Evolutionary conservation across 495 filamentous ascomycete species (phyloP).

Genomic region (Trichocladium antarcticum): DNA sequence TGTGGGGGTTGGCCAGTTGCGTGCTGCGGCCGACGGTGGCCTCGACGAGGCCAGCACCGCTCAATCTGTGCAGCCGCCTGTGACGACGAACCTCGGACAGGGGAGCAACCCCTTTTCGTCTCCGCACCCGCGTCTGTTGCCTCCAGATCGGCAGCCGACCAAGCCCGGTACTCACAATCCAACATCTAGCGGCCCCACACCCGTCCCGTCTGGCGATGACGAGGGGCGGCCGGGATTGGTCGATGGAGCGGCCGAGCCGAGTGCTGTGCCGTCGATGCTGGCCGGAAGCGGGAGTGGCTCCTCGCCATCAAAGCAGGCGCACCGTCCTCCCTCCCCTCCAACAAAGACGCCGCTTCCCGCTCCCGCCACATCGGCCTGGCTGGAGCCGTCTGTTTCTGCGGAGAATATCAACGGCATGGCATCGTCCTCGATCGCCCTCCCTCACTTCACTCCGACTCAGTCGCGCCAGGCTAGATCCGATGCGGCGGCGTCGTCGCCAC

Average conservation of each 20-base stretch:
- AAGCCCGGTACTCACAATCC: not conserved
- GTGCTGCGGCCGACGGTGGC: not conserved
- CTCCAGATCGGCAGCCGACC: slow-evolving; percentile 30
- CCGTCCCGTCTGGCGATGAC: slow-evolving; percentile 12
- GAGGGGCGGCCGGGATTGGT: not conserved
- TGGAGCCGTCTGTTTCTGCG: slow-evolving; percentile 4
- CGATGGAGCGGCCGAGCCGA: slow-evolving; percentile 1
- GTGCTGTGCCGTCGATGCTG: slow-evolving; percentile 10
- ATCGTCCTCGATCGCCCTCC: slow-evolving; percentile 12
- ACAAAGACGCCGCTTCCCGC: slow-evolving; percentile 21
- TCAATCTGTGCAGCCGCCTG: too few species aligned
- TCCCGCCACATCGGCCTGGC: slow-evolving; percentile 8
- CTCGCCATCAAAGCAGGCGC: slow-evolving; percentile 25
- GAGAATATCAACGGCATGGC: slow-evolving; percentile 13
- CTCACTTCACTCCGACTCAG: slow-evolving; percentile 18
- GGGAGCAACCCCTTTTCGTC: slow-evolving; percentile 34
- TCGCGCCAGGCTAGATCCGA: slow-evolving; percentile 12
- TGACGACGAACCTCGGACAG: too few species aligned
- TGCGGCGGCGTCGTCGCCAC: slow-evolving; percentile 26
- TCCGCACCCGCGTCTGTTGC: slow-evolving; percentile 33
- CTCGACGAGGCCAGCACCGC: not conserved
- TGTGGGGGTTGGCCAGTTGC: not conserved
- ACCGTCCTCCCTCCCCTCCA: slow-evolving; percentile 22
- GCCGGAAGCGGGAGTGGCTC: slow-evolving; percentile 23
- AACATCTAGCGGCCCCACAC: not conserved